phyloP scores from a whole-genome alignment of 768 basidiomycete species.

The Suillus decipiens region DNA sequence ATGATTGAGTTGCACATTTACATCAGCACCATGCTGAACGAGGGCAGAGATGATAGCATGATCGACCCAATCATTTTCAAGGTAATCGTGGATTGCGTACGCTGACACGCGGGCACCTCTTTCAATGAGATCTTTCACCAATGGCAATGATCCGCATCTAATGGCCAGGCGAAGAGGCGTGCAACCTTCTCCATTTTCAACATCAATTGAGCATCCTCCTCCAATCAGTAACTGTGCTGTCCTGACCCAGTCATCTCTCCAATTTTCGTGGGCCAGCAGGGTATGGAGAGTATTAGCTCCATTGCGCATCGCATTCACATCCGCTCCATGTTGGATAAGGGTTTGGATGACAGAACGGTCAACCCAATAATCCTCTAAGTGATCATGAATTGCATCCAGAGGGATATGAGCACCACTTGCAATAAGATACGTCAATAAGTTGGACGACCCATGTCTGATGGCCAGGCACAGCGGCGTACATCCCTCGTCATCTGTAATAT shows the following conservation, averaged over 20 bases:
- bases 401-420: neutral
- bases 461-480: neutral
- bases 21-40: neutral
- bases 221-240: neutral
- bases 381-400: neutral
- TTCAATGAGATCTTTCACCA: neutral
- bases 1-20: neutral
- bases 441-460: neutral
- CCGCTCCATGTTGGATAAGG: neutral
- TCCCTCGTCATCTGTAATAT: neutral
- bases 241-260: neutral
- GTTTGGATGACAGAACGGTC: neutral
- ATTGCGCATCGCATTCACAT: neutral
- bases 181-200: neutral
- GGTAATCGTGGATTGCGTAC: neutral
- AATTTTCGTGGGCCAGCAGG: neutral
- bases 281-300: neutral
- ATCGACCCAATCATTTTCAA: neutral
- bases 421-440: neutral
- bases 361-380: neutral
- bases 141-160: neutral
- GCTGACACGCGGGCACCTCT: neutral
- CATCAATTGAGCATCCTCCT: neutral
- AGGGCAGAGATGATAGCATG: neutral
- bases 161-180: neutral